phyloP scores from a whole-genome alignment of 2,329 filamentous ascomycete genomes.

The Basipetospora chlamydospora region DNA sequence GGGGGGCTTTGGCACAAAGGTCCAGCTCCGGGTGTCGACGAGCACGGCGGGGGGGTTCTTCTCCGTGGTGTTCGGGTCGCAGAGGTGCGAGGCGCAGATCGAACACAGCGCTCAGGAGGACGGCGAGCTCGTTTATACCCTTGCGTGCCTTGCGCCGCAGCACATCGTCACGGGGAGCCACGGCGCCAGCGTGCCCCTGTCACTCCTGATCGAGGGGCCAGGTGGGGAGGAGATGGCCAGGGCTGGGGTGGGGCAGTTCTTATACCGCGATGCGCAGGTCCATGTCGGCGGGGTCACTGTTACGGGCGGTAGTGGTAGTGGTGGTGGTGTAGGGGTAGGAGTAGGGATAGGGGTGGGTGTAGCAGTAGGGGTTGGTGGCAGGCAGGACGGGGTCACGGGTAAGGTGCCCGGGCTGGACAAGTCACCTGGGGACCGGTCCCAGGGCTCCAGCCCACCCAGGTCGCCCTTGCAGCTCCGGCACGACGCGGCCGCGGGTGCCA shows the following conservation, averaged over 20 bases:
- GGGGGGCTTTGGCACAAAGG: conserved; percentile 54
- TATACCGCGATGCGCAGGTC: conserved; percentile 22
- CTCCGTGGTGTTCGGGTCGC: conserved; percentile 63
- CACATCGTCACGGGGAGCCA: conserved; percentile 34
- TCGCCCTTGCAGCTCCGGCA: conserved; percentile 17
- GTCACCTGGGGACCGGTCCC: conserved; percentile 25
- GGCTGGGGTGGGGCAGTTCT: conserved; percentile 30
- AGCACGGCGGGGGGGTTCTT: conserved; percentile 52
- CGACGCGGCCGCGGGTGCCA: conserved; percentile 23
- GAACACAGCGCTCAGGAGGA: conserved; percentile 43
- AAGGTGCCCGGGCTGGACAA: conserved; percentile 18
- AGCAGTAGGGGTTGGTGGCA: conserved; percentile 18
- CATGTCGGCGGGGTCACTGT: too few species aligned
- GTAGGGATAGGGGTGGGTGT: too few species aligned
- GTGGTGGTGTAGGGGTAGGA: too few species aligned
- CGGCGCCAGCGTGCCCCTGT: conserved; percentile 37
- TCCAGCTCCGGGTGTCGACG: conserved; percentile 61
- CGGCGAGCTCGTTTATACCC: conserved; percentile 52
- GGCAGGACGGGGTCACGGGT: conserved; percentile 25
- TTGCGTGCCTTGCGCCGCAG: conserved; percentile 58
- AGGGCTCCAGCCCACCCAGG: conserved; percentile 26
- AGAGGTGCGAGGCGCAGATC: conserved; percentile 54
- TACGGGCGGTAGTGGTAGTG: too few species aligned
- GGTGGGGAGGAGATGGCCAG: conserved; percentile 38
- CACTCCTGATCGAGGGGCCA: conserved; percentile 36